Base-by-base conservation (phyloP, 2,329 filamentous ascomycete species). In the Waltergamsia citrina region DNA sequence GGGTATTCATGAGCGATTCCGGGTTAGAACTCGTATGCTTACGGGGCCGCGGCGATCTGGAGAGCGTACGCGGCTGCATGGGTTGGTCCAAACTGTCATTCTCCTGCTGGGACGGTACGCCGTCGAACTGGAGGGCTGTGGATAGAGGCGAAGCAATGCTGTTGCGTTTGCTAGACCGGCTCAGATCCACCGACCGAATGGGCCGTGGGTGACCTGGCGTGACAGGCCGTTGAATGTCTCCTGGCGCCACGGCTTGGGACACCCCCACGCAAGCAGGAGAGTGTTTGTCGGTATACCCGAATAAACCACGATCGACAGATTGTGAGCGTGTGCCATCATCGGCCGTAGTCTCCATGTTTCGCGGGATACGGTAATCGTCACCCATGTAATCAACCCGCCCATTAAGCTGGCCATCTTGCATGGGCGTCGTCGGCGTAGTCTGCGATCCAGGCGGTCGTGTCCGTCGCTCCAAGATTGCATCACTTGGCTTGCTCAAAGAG, bases 221-320 rank as follows among this genome's bases (percentile, higher is more conserved):
- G 10, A 18, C 7, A 6, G 34, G 29, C 8, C 29, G 60, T 46
- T 64, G 76, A 43, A 65, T 66, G 52, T 51, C 76, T 37, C 81
- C 82, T 4, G 78, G 68, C 2, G 71, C 81, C 16, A 70, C 60
- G 2, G 76, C 67, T 4, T 68, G 74, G 50, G 70, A 82, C 18
- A 85, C 46, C 4, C 72, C 74, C 3, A 86, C 65, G 41, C 73
- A 76, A 2, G 83, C 66, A 26, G 69, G 69, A 3, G 71, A 71
- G 39, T 81, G 78, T 43, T 80, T 77, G 48, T 85, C 78, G 8
- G 65, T 59, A 34, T 63, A 74, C 16, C 64, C 62, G 34, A 81
- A 78, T 3, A 72, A 43, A 42, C 69, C 67, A 27, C 76, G 66
- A 38, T 86, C 81, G 6, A 76, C 74, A 0, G 81, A 85, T 21